Conservation (phyloP, 2,329 filamentous ascomycete species). For the Calonectria hongkongensis region DNA sequence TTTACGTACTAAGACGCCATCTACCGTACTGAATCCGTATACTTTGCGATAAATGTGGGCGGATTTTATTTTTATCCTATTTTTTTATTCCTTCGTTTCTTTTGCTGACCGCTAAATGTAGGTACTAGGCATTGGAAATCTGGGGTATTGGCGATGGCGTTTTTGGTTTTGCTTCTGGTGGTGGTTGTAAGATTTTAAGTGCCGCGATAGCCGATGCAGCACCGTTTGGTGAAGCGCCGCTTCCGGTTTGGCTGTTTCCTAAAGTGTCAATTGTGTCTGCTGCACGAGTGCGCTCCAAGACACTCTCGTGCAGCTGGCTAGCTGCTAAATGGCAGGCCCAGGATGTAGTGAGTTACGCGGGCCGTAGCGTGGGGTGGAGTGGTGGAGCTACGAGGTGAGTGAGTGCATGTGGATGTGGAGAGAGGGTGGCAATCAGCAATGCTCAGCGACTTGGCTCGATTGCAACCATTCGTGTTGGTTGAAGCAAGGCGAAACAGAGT, state of each 20-base stretch:
- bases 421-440: slow-evolving; percentile 23
- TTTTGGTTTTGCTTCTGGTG: slow-evolving; percentile 8
- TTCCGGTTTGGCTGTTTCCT: slow-evolving; percentile 8
- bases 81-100: neutral
- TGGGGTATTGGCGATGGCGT: slow-evolving; percentile 15
- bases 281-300: slow-evolving; percentile 18
- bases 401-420: slow-evolving; percentile 25
- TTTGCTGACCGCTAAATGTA: neutral
- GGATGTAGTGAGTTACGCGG: slow-evolving; percentile 23
- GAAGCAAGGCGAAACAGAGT: slow-evolving; percentile 23
- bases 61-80: slow-evolving; percentile 15
- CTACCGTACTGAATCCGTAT: slow-evolving; percentile 21
- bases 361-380: slow-evolving; percentile 29
- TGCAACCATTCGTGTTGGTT: neutral
- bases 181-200: slow-evolving; percentile 16
- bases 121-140: slow-evolving; percentile 1
- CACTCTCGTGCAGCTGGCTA: slow-evolving; percentile 3
- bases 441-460: neutral
- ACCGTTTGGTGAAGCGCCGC: slow-evolving; percentile 36
- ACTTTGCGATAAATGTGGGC: slow-evolving; percentile 28
- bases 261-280: slow-evolving; percentile 1
- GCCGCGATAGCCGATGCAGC: slow-evolving; percentile 39
- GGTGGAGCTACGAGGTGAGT: slow-evolving; percentile 23
- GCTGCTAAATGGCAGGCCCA: slow-evolving; percentile 1
- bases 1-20: neutral